phyloP scores from a whole-genome alignment of 108 stramenopile genomes.

The Chaetoceros tenuissimus region DNA sequence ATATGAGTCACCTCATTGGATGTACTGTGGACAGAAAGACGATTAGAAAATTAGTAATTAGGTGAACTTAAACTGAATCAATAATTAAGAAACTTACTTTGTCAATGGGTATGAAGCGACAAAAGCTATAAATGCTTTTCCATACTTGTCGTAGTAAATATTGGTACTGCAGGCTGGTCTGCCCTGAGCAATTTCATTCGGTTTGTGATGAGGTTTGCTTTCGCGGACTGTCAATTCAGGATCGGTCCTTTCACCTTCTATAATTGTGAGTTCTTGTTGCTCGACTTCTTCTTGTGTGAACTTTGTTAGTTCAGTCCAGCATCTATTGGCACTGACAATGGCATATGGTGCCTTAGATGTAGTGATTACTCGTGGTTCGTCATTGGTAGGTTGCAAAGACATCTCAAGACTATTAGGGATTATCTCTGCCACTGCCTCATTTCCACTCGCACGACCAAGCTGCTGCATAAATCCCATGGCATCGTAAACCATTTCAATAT shows the following conservation, averaged over 20 bases:
- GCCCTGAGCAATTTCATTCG: constrained; percentile 44
- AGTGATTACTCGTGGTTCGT: constrained; percentile 80
- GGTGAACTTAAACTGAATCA: background rate
- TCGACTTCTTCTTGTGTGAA: constrained; percentile 74
- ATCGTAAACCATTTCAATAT: constrained; percentile 74
- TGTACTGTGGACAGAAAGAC: constrained; percentile 14
- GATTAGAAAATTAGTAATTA: constrained; percentile 3
- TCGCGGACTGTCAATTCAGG: constrained; percentile 14
- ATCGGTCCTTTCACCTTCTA: constrained; percentile 41
- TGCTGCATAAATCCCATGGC: constrained; percentile 87
- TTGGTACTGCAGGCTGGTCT: constrained; percentile 44
- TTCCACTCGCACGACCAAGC: constrained; percentile 69
- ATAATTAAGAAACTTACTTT: constrained; percentile 39
- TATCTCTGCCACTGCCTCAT: constrained; percentile 55
- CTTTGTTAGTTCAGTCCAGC: constrained; percentile 53
- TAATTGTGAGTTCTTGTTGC: constrained; percentile 41
- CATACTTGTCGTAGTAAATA: constrained; percentile 55
- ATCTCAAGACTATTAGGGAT: constrained; percentile 76
- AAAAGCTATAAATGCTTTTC: constrained; percentile 57
- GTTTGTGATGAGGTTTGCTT: constrained; percentile 32
- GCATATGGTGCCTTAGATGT: constrained; percentile 47
- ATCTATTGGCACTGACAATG: constrained; percentile 72
- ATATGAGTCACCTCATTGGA: constrained; percentile 46
- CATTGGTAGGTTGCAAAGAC: constrained; percentile 49
- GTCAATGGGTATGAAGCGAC: constrained; percentile 76